phyloP scores from a whole-genome alignment of 164 flowering plant genomes.

The Chloranthus sessilifolius region DNA sequence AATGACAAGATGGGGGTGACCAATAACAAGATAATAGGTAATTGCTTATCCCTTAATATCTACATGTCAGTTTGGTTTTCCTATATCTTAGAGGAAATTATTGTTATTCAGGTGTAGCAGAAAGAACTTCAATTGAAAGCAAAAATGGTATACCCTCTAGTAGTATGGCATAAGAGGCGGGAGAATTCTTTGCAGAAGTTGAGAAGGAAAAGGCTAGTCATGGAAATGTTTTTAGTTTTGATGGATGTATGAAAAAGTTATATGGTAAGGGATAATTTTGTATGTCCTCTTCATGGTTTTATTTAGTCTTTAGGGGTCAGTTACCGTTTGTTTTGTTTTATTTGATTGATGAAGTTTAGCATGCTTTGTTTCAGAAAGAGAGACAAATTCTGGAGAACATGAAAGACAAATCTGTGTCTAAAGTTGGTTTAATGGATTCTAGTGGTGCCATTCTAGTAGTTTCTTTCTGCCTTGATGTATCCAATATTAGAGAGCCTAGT shows the following conservation, averaged over 20 bases:
- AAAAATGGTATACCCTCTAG: slow-evolving; percentile 18
- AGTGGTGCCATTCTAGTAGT: background rate
- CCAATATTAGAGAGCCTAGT: too few species aligned
- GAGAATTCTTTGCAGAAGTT: slow-evolving; percentile 12
- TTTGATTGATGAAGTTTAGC: background rate
- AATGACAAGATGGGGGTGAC: too few species aligned
- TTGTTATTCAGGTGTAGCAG: slow-evolving; percentile 11
- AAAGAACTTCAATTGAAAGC: slow-evolving; percentile 17
- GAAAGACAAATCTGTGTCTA: background rate
- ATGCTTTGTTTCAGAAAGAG: slow-evolving; percentile 2
- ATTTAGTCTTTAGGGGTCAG: too few species aligned
- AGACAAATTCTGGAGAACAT: background rate
- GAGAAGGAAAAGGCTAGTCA: slow-evolving; percentile 17
- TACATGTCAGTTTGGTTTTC: background rate
- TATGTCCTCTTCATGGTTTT: too few species aligned
- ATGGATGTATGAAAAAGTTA: slow-evolving; percentile 5
- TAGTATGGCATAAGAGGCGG: slow-evolving; percentile 14
- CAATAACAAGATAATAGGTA: too few species aligned
- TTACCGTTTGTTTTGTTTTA: background rate
- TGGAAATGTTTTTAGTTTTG: slow-evolving; percentile 18
- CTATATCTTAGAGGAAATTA: background rate
- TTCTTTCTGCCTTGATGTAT: too few species aligned
- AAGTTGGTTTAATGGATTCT: background rate
- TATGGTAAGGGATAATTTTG: slow-evolving; percentile 21
- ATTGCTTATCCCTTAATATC: too few species aligned